Evolutionary conservation across 495 filamentous ascomycete species (phyloP), one percentile per base, ranked within the genome.

Genomic region (Delitschia confertaspora): DNA sequence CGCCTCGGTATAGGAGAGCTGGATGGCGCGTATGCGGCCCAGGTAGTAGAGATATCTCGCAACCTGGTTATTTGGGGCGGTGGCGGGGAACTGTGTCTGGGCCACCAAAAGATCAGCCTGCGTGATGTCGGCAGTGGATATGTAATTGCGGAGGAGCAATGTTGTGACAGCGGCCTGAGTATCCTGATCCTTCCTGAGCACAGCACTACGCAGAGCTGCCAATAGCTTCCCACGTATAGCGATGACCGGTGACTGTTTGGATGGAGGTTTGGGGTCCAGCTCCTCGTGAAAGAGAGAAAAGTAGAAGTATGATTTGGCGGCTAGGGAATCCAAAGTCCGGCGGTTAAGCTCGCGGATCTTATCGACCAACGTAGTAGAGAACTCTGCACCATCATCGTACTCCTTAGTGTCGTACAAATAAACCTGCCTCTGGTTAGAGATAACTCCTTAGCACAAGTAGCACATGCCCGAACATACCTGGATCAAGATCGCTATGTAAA

Each of bases 251-350:
- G 89, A 85, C 47, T 81, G 76, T 13, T 85, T 82, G 16, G 87
- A 91, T 11, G 91, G 89, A 42, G 93, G 84, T 17, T 88, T 72
- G 9, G 88, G 88, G 38, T 77, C 74, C 32, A 88, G 73, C 64
- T 88, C 79, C 70, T 98, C 91, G 64, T 79, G 83, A 70, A 95
- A 95, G 42, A 96, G 69, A 33, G 83, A 85, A 64, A 85, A 93
- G 70, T 98, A 98, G 65, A 95, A 96, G 73, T 96, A 98, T 42
- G 91, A 85, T 60, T 88, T 88, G 29, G 91, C 87, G 36, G 88
- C 85, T 21, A 98, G 78, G 31, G 88, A 84, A 59, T 98, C 91
- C 46, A 98, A 69, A 11, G 91, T 95, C 42, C 91, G 82, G 38
- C 91, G 87, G 69, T 98, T 98, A 49, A 91, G 68, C 24, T 78